Percentiles rank a stretch among this genome's conserved stretches.
phyloP scores from a whole-genome alignment of 352 stramenopile genomes.

The Bremia lactucae region DNA sequence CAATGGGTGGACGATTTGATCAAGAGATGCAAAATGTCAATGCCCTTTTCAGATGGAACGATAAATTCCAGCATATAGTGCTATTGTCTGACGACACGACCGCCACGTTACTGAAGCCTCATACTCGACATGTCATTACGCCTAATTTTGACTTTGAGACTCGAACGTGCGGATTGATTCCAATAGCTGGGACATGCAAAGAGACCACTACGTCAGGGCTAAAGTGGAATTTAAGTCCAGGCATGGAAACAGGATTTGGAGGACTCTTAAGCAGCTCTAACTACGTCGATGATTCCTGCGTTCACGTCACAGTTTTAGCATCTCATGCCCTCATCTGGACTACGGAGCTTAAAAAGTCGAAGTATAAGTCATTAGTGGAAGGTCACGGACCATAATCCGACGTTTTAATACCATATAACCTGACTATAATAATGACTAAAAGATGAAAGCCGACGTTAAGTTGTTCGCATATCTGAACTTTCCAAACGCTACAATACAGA shows the following conservation, averaged over 20 bases:
- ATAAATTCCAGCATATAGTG: slow-evolving; percentile 70
- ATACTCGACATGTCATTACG: slow-evolving; percentile 48
- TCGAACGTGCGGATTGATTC: slow-evolving; percentile 90
- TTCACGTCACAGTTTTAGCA: slow-evolving; percentile 50
- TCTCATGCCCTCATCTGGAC: slow-evolving; percentile 85
- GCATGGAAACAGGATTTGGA: slow-evolving; percentile 62
- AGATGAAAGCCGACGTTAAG: no score
- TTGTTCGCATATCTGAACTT: no score
- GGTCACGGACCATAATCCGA: no score
- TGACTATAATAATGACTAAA: no score
- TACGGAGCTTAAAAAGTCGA: slow-evolving; percentile 60
- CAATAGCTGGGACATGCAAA: slow-evolving; percentile 71
- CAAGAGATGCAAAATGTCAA: slow-evolving; percentile 95
- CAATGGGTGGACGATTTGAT: slow-evolving; percentile 94
- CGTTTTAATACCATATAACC: no score
- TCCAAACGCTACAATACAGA: no score
- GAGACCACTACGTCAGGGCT: slow-evolving; percentile 81
- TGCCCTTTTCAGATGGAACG: slow-evolving; percentile 83
- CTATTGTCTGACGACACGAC: slow-evolving; percentile 88
- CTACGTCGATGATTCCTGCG: slow-evolving; percentile 32
- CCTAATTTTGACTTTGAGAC: slow-evolving; percentile 86
- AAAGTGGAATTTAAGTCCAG: slow-evolving; percentile 73
- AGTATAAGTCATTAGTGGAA: no score
- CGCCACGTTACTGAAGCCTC: slow-evolving; percentile 66
- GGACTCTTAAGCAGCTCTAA: slow-evolving; percentile 83